Base-by-base conservation (phyloP, 2,329 filamentous ascomycete species). In the Nemania bipapillata region DNA sequence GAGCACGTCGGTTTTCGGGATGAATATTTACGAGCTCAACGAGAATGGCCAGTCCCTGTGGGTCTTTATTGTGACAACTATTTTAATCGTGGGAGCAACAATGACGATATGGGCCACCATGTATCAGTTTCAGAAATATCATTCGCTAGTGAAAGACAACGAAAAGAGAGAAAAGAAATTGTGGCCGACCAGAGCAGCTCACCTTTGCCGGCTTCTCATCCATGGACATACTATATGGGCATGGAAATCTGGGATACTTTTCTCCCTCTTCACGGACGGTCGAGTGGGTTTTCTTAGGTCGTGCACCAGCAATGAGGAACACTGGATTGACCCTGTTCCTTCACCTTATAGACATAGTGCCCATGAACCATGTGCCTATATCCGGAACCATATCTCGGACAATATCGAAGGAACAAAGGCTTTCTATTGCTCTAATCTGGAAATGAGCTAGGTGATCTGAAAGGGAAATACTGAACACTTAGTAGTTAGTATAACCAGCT, bases 221-320 rank as follows among this genome's bases (percentile, higher is more conserved):
- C 22, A 24, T 11, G 59, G 49, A 28, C 59, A 62, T 22, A 54
- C n/a, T 4, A 28, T 62, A 47, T 62, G 59, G 59, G 35, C 59
- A 28, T 62, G 59, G 59, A 30, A 45, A 62, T 62, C 59, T 30
- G 35, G 59, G 12, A 54, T 62, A 30, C 28, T 62, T 28, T 1
- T 62, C 6, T 62, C 59, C 11, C 59, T 62, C 24, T 24, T 52
- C 9, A 62, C 59, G 17, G 49, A 62, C 11, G 59, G 59, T n/a
- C 47, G 32, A 30, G 49, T 62, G 17, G 47, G 7, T 12, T 62
- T 62, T 32, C 22, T 54, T 5, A 54, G 59, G 40, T 54, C 52
- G 8, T 54, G 52, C 11, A 26, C 24, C 24, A 3, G 5, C 3
- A 4, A 30, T n/a, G 15, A 5, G 2, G 26, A 30, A 7, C 1